A percentile compares a stretch with the other conserved stretches of the same genome.
phyloP scores from a whole-genome alignment of 2,329 filamentous ascomycete species.

The Trichoderma sp. region DNA sequence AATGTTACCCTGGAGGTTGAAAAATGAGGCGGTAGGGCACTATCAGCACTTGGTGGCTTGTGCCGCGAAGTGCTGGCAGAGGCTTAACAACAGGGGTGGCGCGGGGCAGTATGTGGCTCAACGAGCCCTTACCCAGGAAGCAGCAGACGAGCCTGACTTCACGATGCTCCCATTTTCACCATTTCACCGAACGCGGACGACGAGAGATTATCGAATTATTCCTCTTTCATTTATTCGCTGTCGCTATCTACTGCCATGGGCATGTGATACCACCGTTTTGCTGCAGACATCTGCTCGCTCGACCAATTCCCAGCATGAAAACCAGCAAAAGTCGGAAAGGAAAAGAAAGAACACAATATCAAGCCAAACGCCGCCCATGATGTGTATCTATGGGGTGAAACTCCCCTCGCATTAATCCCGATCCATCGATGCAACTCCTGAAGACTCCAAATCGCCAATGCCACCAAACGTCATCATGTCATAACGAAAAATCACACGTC shows the following conservation, averaged over 20 bases:
- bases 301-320: constrained; percentile 14
- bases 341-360: background rate
- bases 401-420: constrained; percentile 3
- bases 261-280: constrained; percentile 10
- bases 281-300: background rate
- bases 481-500: background rate
- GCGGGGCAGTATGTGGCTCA: constrained; percentile 16
- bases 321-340: background rate
- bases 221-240: constrained; percentile 1
- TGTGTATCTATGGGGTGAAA: constrained; percentile 16
- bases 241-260: constrained; percentile 10
- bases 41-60: constrained; percentile 1
- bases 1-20: constrained; percentile 5
- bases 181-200: background rate
- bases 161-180: background rate
- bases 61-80: background rate
- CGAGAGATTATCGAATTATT: background rate
- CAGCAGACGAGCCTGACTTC: constrained; percentile 1
- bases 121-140: constrained; percentile 1
- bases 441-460: constrained; percentile 25
- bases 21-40: constrained; percentile 5
- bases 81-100: constrained; percentile 18
- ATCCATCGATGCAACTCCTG: constrained; percentile 16
- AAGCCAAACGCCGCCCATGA: constrained; percentile 26
- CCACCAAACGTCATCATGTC: constrained; percentile 19